phyloP scores from a whole-genome alignment of 1,284 basidiomycete species.

The Sphaerobolus stellatus region DNA sequence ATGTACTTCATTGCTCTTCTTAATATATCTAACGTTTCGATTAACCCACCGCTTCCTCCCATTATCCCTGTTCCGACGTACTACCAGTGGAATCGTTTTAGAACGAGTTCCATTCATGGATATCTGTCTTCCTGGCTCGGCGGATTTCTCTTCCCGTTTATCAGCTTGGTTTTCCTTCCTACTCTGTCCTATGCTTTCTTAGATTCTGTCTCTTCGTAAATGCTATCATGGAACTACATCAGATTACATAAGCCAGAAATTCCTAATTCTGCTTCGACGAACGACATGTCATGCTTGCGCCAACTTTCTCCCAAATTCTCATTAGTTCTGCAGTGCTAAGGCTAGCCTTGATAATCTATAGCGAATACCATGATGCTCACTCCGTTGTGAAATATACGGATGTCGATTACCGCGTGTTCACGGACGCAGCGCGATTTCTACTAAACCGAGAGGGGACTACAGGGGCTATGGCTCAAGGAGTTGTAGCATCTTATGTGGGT shows the following conservation, averaged over 20 bases:
- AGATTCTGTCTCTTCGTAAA: not conserved
- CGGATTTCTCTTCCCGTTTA: not conserved
- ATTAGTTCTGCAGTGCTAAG: conserved; percentile 59
- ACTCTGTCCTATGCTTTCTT: not conserved
- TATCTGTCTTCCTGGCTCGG: no score
- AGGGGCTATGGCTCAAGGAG: conserved; percentile 55
- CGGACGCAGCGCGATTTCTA: conserved; percentile 81
- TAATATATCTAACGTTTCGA: not conserved
- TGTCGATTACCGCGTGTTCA: conserved; percentile 95
- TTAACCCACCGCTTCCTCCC: not conserved
- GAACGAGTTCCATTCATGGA: no score
- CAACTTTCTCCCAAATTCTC: conserved; percentile 54
- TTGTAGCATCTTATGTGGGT: conserved; percentile 44
- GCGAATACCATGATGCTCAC: conserved; percentile 83
- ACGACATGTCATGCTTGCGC: conserved; percentile 2
- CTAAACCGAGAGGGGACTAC: conserved; percentile 24
- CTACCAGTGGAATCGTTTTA: no score
- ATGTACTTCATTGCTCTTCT: no score
- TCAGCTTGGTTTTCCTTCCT: not conserved
- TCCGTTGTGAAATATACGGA: conserved; percentile 95
- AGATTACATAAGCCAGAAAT: not conserved
- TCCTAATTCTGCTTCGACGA: not conserved
- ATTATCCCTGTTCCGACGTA: not conserved
- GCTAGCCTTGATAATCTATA: conserved; percentile 74
- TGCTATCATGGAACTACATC: not conserved